Base-by-base conservation (phyloP, 441 rosid species). In the Raphanus hybrid region DNA sequence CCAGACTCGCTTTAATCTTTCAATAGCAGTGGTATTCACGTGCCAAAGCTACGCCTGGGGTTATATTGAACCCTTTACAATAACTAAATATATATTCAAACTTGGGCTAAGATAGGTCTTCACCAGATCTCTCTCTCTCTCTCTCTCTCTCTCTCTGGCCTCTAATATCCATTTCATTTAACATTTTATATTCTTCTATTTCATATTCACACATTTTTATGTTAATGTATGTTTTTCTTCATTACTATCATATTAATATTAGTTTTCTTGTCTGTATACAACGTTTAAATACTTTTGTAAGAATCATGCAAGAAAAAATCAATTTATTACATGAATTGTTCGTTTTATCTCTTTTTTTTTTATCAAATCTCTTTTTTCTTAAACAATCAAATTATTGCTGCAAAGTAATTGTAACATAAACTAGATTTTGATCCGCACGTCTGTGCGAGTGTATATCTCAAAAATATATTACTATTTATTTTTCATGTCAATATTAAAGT, bases 81-180 rank as follows among this genome's bases (percentile, higher is more conserved):
- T 29, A 59, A 9, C 3, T 12, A n/a, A 74, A 23, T 32, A 58
- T 37, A 35, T 37, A 52, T 50, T 16, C 12, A 62, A 62, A 62
- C 32, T 50, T 75, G 41, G 41, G 41, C 41, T 62, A 14, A 7
- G 39, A 61, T 29, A 12, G 69, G 74, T 69, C 65, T 61, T 61
- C 37, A 4, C 23, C 6, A 3, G 7, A 14, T 63, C 11, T 32
- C 11, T 39, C 48, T 10, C 52, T 37, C 50, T 64, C 29, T 37
- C 20, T 63, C 11, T 32, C 11, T 39, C 48, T 63, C n/a, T 10
- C 52, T 37, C 50, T 64, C 29, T 37, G 68, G 68, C 64, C 64
- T 60, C 64, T 26, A n/a, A 60, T 60, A 54, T 59, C 35, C 35
- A 64, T 32, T 6, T 15, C 41, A 62, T 14, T 61, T 18, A 18